Percentiles rank a stretch among this genome's conserved stretches.
These are phyloP conservation scores for Aspergillus phoenicis DNA, from an alignment of 2,329 filamentous ascomycete species.

Conservation along the genomic window DNA sequence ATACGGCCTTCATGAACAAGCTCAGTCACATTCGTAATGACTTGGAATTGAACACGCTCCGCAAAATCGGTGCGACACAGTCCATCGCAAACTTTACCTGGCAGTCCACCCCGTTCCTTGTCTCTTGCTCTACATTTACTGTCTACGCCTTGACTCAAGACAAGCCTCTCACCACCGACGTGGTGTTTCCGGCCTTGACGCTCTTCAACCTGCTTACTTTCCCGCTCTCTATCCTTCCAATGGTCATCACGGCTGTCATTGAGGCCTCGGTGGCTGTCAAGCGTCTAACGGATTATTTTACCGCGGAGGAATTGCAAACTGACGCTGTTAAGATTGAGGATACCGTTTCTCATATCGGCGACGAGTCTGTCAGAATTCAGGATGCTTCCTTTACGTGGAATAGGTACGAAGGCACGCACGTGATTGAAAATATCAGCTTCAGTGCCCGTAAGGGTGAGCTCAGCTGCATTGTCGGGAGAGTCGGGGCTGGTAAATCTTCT, in stretches of 20 bases:
- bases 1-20: conserved; percentile 94
- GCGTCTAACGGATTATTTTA: conserved; percentile 81
- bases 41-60: conserved; percentile 88
- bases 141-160: conserved; percentile 87
- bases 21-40: conserved; percentile 96
- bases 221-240: conserved; percentile 87
- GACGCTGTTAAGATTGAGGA: conserved; percentile 75
- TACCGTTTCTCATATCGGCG: conserved; percentile 72
- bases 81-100: conserved; percentile 96
- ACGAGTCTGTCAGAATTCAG: conserved; percentile 80
- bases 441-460: conserved; percentile 89
- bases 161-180: conserved; percentile 82
- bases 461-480: conserved; percentile 87
- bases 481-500: conserved; percentile 94
- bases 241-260: conserved; percentile 96
- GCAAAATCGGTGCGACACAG: conserved; percentile 93
- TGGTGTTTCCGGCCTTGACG: conserved; percentile 90
- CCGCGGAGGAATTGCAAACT: conserved; percentile 83
- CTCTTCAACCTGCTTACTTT: conserved; percentile 97
- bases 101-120: conserved; percentile 95
- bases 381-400: conserved; percentile 96
- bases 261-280: conserved; percentile 91
- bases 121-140: conserved; percentile 94
- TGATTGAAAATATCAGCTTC: conserved; percentile 82
- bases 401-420: conserved; percentile 68